Percentiles rank a stretch among this genome's conserved stretches.
Evolutionary conservation across 306 rosid genomes (phyloP).

Genomic region (Vicia faba): DNA sequence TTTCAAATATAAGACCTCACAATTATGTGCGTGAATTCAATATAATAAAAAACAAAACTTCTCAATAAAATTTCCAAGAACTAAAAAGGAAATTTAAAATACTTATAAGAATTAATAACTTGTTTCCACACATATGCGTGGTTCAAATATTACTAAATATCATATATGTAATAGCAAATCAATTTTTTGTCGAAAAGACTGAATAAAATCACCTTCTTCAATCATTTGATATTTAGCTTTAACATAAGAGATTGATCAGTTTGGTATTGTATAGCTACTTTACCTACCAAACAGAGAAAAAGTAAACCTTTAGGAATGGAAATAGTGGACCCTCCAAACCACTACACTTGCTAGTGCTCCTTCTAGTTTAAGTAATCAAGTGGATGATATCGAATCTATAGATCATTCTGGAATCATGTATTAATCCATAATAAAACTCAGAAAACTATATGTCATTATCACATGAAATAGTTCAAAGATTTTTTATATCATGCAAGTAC

Average conservation of each 20-base stretch:
- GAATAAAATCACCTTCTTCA: not conserved
- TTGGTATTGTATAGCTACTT: not conserved
- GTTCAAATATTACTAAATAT: no score
- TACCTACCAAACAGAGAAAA: slow-evolving; percentile 15
- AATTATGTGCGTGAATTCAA: no score
- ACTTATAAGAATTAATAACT: no score
- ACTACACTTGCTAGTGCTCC: not conserved
- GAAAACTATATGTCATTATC: not conserved
- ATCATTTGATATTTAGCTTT: not conserved
- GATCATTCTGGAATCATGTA: slow-evolving; percentile 34
- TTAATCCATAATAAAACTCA: slow-evolving; percentile 3
- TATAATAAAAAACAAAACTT: no score
- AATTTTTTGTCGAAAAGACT: not conserved
- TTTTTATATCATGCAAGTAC: not conserved
- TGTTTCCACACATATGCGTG: no score
- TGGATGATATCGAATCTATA: not conserved
- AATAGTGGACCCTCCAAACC: not conserved
- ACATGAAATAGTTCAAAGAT: slow-evolving; percentile 4
- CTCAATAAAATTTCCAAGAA: no score
- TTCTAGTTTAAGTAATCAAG: slow-evolving; percentile 8
- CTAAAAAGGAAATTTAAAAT: no score
- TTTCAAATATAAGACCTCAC: no score
- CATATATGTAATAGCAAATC: no score
- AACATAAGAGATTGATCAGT: not conserved
- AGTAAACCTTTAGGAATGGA: not conserved